phyloP scores from a whole-genome alignment of 345 rosid genomes.

The Lumnitzera racemosa region DNA sequence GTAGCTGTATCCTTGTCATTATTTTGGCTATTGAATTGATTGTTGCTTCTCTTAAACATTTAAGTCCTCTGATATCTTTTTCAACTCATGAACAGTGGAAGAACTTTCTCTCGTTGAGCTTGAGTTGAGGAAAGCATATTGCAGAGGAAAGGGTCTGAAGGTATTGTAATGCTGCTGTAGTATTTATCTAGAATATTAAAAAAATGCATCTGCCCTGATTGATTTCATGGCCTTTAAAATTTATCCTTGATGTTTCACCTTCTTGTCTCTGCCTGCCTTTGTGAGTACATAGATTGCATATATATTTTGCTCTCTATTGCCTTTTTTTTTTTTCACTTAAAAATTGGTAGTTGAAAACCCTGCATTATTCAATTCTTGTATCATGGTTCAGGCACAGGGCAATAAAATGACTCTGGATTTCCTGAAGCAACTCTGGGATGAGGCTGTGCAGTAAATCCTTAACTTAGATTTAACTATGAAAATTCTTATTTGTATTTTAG shows the following conservation, averaged over 20 bases:
- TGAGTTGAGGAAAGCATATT: slow-evolving; percentile 81
- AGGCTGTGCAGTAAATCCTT: slow-evolving; percentile 51
- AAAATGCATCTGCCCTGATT: too few species aligned
- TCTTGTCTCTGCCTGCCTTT: too few species aligned
- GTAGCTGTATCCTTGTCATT: not conserved
- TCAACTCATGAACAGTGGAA: slow-evolving; percentile 42
- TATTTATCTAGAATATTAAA: not conserved
- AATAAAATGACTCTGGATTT: slow-evolving; percentile 47
- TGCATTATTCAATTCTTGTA: not conserved
- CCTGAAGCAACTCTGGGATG: slow-evolving; percentile 48
- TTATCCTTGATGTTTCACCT: too few species aligned
- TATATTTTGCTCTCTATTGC: too few species aligned
- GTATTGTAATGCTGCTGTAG: slow-evolving; percentile 23
- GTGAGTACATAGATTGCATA: too few species aligned
- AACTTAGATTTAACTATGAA: slow-evolving; percentile 7
- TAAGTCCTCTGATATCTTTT: slow-evolving; percentile 4
- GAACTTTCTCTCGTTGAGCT: slow-evolving; percentile 56
- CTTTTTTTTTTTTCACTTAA: too few species aligned
- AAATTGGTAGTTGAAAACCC: too few species aligned
- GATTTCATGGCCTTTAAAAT: too few species aligned
- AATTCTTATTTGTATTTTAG: slow-evolving; percentile 3
- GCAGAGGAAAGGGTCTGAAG: slow-evolving; percentile 67
- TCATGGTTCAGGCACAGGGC: slow-evolving; percentile 41
- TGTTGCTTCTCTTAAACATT: slow-evolving; percentile 4
- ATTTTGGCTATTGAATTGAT: slow-evolving; percentile 1